Base-by-base conservation (phyloP, 306 rosid species). In the Delonix regia region DNA sequence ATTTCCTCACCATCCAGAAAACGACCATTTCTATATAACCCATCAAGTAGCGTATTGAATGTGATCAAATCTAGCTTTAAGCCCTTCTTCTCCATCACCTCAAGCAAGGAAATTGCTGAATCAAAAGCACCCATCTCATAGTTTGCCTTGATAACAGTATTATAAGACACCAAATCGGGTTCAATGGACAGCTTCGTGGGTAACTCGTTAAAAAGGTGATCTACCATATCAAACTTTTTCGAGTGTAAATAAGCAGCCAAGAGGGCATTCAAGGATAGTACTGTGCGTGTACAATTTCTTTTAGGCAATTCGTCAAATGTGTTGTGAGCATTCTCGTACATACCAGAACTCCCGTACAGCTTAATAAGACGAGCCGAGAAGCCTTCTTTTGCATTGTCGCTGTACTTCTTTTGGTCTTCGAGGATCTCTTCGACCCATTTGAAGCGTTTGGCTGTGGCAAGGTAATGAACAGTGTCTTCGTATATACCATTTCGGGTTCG, bases 291-390 rank as follows among this genome's bases (percentile, higher is more conserved):
- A n/a, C n/a, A n/a, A n/a, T n/a, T n/a, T n/a, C n/a, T n/a, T n/a
- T n/a, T n/a, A n/a, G n/a, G n/a, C 92, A 93, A 81, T 93, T 89
- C 97, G 47, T 93, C 88, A 73, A 88, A 89, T 87, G 81, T 42
- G 74, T 83, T 89, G 81, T 73, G 84, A 39, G 97, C 96, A 45
- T 86, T 78, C 7, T 82, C 79, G 11, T 75, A 61, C 94, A 90
- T 87, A 1, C 88, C 76, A 0, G 92, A 75, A 73, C 83, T 86
- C 0, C 97, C 96, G 4, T 90, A 90, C 0, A 93, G 80, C 0
- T 78, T 1, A 0, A 93, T 83, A 18, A 93, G 77, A 7, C 92
- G 87, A 7, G 78, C 82, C 0, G 88, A 77, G 83, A 93, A 93
- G 19, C 92, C 96, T 49, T 93, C 96, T 16, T 77, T 82, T 78